These are phyloP conservation scores for Backusella tarrabulga DNA, from an alignment of 192 early-diverging fungal species.

Conservation along the genomic window DNA sequence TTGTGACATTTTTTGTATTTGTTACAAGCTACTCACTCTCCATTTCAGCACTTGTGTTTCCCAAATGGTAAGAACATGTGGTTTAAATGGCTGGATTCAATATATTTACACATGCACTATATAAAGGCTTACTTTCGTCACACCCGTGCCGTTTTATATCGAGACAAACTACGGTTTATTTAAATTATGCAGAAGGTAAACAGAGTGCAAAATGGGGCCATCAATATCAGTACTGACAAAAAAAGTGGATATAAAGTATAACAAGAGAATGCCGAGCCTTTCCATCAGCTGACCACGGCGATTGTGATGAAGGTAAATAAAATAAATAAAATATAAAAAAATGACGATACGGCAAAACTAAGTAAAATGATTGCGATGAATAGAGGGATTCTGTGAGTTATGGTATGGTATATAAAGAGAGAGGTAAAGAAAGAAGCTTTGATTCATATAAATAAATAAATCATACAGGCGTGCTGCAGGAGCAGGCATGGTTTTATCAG, in stretches of 20 bases:
- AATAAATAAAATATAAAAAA: not conserved
- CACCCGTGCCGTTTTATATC: constrained; percentile 30
- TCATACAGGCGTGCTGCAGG: constrained; percentile 24
- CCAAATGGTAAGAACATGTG: constrained; percentile 27
- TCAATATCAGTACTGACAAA: not conserved
- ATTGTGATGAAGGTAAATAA: constrained; percentile 29
- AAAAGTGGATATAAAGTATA: constrained; percentile 2
- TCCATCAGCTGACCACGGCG: constrained; percentile 25
- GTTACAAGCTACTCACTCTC: constrained; percentile 21
- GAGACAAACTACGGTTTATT: constrained; percentile 38
- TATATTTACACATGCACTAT: not conserved
- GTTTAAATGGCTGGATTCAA: no score
- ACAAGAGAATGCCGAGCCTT: constrained; percentile 33
- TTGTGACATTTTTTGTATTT: constrained; percentile 31
- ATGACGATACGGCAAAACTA: not conserved
- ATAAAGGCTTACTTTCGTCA: constrained; percentile 34
- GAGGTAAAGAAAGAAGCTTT: not conserved
- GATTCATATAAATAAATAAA: not conserved
- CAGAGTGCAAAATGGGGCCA: not conserved
- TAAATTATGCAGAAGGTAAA: constrained; percentile 25
- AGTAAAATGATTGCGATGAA: not conserved
- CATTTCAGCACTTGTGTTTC: constrained; percentile 23
- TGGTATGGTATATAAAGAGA: constrained; percentile 12
- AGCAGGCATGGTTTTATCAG: constrained; percentile 31
- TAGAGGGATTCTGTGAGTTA: constrained; percentile 37